Conservation (phyloP, 1,284 basidiomycete genomes). For the Sphagnurus paluster region DNA sequence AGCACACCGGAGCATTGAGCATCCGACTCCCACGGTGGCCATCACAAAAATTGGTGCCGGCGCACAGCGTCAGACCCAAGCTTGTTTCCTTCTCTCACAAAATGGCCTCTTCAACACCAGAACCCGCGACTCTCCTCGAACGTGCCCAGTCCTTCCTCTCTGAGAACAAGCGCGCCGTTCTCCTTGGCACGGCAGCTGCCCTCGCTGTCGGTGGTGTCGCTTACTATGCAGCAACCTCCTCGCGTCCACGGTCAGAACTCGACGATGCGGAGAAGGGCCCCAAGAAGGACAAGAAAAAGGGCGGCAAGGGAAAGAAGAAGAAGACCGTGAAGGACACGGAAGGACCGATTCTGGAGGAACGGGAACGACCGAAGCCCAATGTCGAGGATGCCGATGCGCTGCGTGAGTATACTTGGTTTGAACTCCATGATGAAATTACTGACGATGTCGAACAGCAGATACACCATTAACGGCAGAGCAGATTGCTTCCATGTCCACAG, state of each 20-base stretch:
- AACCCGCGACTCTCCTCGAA: conserved; percentile 42
- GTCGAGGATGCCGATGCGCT: conserved; percentile 15
- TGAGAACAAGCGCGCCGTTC: conserved; percentile 71
- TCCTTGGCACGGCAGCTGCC: conserved; percentile 69
- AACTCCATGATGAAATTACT: background rate
- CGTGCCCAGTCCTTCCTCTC: conserved; percentile 71
- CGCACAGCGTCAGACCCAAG: too few relatives aligned
- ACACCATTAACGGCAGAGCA: conserved; percentile 51
- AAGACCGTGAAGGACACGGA: conserved; percentile 50
- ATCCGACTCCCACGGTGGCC: conserved; percentile 5
- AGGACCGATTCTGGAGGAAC: conserved; percentile 78
- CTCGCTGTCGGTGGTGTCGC: conserved; percentile 77
- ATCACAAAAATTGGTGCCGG: conserved; percentile 7
- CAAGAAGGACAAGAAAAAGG: conserved; percentile 55
- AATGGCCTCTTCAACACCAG: conserved; percentile 24
- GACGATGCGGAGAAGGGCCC: conserved; percentile 49
- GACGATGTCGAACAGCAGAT: conserved; percentile 27
- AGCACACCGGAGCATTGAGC: too few relatives aligned
- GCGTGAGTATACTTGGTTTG: conserved; percentile 3
- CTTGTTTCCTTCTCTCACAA: conserved; percentile 1
- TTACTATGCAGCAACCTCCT: conserved; percentile 70
- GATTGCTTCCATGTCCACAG: conserved; percentile 55
- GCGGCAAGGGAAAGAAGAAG: conserved; percentile 62
- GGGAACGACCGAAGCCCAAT: conserved; percentile 16
- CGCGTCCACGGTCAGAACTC: conserved; percentile 25